Base-by-base conservation (phyloP, 2,329 filamentous ascomycete species). In the Sphaerulina vaccinii region DNA sequence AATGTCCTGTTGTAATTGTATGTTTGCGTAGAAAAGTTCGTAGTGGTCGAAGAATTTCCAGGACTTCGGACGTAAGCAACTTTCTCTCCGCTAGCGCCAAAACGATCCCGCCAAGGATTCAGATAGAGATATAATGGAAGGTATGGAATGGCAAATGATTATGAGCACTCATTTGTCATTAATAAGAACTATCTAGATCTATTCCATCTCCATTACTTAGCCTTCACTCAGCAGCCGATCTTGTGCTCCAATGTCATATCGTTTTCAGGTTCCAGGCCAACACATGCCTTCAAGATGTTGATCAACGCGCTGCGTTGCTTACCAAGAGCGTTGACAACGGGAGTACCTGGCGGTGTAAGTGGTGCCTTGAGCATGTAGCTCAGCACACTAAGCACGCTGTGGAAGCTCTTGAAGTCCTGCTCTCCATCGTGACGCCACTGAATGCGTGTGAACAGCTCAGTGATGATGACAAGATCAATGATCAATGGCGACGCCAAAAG, bases 191-290 rank as follows among this genome's bases (percentile, higher is more conserved):
- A n/a, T n/a, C n/a, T n/a, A n/a, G n/a, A n/a, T n/a, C n/a, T n/a
- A n/a, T n/a, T n/a, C n/a, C n/a, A n/a, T n/a, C n/a, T n/a, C n/a
- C n/a, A n/a, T n/a, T n/a, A n/a, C n/a, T n/a, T n/a, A n/a, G n/a
- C n/a, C n/a, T n/a, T n/a, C 35, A 32, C 22, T 27, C 18, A 39
- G 23, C 35, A 48, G 13, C 24, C 24, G 16, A 97, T 82, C 84
- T 97, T 99, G 79, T 97, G 92, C 82, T 99, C 93, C 47, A 97
- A 82, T 35, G 91, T 96, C 93, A 99, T 99, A 72, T 99, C 93
- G 52, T 86, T 93, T 82, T 99, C 93, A 13, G 93, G 93, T 80
- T 96, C 89, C 55, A 99, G 82, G 60, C 93, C 93, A 65, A 99
- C 86, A 68, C 92, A 97, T 60, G 93, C 93, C 68, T 92, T 90